Base-by-base conservation (phyloP, 2,329 filamentous ascomycete species). In the Westerdykella ornata region DNA sequence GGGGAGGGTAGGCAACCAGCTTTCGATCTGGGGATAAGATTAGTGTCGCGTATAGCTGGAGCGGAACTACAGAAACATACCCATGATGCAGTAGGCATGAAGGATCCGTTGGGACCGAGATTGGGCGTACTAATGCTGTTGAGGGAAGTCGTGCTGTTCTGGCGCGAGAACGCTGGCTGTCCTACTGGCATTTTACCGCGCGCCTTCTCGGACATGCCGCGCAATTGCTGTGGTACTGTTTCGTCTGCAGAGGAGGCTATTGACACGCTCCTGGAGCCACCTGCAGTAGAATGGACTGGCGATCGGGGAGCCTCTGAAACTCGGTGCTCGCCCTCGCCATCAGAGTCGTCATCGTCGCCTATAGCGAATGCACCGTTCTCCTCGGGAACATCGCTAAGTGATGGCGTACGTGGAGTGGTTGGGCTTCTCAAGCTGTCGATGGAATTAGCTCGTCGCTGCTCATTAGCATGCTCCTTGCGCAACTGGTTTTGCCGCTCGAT, bases 141-240 rank as follows among this genome's bases (percentile, higher is more conserved):
- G 28, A 96, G 73, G 56, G 88, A 95, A 1, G 85, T 85, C 19
- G 82, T 86, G 64, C 88, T 94, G 59, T 92, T 95, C 59, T 95
- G 88, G 14, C 90, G 76, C 1, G 89, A 95, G 62, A 96, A 95
- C 2, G 78, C 78, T n/a, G 79, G 77, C 37, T 83, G 75, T 1
- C 86, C 85, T 11, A 85, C 88, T 19, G 90, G 92, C 81, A 94
- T 88, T 67, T 98, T 98, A 6, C 92, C 92, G 37, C 92, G 76
- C 13, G 92, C 92, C 65, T 97, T 98, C 66, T 97, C 92, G 15
- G 90, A 96, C 86, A 97, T 95, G 41, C 88, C 88, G 43, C 87
- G 79, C 20, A 94, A 65, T 61, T 96, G 89, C 15, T 81, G 75
- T 12, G 88, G 88, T 8, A 94, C 79, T 3, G 84, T 83, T 45